Conservation (phyloP, 257 asterid species). For the Salvia hispanica region DNA sequence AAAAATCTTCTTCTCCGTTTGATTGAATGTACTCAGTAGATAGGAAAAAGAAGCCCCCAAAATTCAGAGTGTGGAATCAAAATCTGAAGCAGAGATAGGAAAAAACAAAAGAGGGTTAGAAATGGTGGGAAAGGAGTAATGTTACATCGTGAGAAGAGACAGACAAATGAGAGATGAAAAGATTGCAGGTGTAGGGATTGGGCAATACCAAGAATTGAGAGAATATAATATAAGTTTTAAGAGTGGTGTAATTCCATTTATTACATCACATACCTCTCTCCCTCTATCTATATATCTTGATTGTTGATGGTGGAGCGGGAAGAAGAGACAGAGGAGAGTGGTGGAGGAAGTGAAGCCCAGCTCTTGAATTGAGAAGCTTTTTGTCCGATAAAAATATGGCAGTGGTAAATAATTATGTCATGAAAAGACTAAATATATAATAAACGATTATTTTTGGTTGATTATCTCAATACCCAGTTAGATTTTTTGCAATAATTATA, state of each 20-base stretch:
- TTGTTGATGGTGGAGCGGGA: conserved; percentile 35
- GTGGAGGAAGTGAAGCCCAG: conserved; percentile 29
- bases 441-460: too few species aligned
- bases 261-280: not conserved
- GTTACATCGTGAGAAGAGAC: conserved; percentile 30
- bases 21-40: conserved; percentile 8
- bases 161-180: conserved; percentile 27
- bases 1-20: not conserved
- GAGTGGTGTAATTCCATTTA: conserved; percentile 16
- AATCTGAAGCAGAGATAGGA: conserved; percentile 25
- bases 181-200: conserved; percentile 32
- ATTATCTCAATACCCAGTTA: too few species aligned
- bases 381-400: conserved; percentile 13
- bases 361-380: conserved; percentile 27
- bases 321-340: conserved; percentile 30
- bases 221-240: conserved; percentile 25
- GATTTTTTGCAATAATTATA: not conserved
- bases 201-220: conserved; percentile 24
- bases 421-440: conserved; percentile 27
- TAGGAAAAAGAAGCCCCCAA: not conserved
- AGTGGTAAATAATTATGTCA: conserved; percentile 17
- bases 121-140: conserved; percentile 26
- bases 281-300: conserved; percentile 1
- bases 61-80: not conserved
- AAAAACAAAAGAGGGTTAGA: conserved; percentile 5